Conservation (phyloP, 495 filamentous ascomycete species). For the Extremus antarcticus region DNA sequence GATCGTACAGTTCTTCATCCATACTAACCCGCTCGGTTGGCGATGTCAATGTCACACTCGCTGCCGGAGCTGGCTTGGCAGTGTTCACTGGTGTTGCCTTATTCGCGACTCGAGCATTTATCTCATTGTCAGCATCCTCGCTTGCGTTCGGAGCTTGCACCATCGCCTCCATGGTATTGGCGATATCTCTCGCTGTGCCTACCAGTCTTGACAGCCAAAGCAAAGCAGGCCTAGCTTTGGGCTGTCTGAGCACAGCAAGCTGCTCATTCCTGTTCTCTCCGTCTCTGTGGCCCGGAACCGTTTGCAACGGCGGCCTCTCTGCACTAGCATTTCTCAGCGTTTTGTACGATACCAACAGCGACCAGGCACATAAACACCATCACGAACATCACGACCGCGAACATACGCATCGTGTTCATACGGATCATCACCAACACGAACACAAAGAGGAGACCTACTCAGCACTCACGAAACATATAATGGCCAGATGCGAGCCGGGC, state of each 20-base stretch:
- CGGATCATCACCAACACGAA: constrained; percentile 37
- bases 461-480: constrained; percentile 51
- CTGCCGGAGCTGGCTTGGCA: constrained; percentile 22
- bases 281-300: constrained; percentile 14
- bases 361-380: constrained; percentile 3
- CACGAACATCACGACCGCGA: constrained; percentile 15
- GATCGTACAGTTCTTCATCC: background rate
- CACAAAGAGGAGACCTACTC: constrained; percentile 39
- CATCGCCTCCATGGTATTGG: constrained; percentile 8
- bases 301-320: constrained; percentile 15
- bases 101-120: constrained; percentile 13
- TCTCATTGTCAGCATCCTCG: constrained; percentile 13
- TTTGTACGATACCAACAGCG: constrained; percentile 13
- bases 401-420: constrained; percentile 18
- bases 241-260: constrained; percentile 8
- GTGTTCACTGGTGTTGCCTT: constrained; percentile 22
- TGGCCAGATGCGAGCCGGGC: constrained; percentile 53
- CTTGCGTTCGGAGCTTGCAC: constrained; percentile 20
- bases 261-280: constrained; percentile 20
- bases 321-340: constrained; percentile 16
- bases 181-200: constrained; percentile 9
- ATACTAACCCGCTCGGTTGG: constrained; percentile 12
- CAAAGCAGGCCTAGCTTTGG: constrained; percentile 16
- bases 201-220: constrained; percentile 7
- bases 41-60: constrained; percentile 26